A percentile compares a stretch with the other conserved stretches of the same genome.
These are phyloP conservation scores for Irpex lacteus DNA, from an alignment of 1,284 basidiomycete genomes.

Conservation along the genomic window DNA sequence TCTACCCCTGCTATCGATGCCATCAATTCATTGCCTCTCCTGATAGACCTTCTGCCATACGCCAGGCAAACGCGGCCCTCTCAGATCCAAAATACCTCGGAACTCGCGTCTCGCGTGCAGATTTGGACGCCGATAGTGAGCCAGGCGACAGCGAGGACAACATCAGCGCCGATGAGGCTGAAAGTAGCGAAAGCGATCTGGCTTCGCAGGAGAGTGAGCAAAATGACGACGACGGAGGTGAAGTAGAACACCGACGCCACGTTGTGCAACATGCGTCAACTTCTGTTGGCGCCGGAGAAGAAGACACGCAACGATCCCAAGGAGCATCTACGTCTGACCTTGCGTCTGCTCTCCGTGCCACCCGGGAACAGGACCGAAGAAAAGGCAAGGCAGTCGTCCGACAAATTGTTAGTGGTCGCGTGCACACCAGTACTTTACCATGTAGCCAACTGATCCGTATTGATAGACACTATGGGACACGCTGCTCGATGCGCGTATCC, in stretches of 20 bases:
- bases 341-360: conserved; percentile 51
- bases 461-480: conserved; percentile 80
- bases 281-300: conserved; percentile 11
- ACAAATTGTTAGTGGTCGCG: conserved; percentile 59
- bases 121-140: conserved; percentile 37
- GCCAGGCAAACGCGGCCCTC: conserved; percentile 60
- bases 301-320: conserved; percentile 10
- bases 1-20: conserved; percentile 5
- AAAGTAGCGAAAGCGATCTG: background rate
- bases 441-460: conserved; percentile 8
- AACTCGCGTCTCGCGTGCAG: conserved; percentile 55
- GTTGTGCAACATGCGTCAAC: conserved; percentile 6
- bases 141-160: background rate
- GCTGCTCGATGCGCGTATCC: conserved; percentile 84
- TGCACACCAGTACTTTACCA: background rate
- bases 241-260: background rate
- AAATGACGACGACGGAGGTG: background rate
- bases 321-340: conserved; percentile 34
- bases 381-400: conserved; percentile 82
- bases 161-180: background rate
- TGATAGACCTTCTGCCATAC: conserved; percentile 63
- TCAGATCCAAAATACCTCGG: conserved; percentile 78
- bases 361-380: conserved; percentile 60
- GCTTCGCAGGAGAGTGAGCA: background rate
- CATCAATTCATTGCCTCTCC: conserved; percentile 10